phyloP scores from a whole-genome alignment of 2,329 filamentous ascomycete species.

The Podosphaera leucotricha region DNA sequence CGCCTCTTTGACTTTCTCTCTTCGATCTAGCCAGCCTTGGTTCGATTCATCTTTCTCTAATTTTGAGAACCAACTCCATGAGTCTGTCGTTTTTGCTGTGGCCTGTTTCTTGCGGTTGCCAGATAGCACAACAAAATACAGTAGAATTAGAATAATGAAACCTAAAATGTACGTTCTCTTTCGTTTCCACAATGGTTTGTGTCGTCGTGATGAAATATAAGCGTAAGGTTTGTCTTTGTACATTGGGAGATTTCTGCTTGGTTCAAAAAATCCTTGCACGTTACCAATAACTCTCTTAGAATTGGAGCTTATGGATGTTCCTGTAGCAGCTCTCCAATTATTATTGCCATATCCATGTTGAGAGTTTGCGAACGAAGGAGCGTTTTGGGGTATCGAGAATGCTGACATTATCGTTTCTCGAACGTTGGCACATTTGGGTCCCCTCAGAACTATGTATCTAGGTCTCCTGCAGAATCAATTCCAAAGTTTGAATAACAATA shows the following conservation, averaged over 20 bases:
- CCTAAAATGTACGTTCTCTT: slow-evolving; percentile 34
- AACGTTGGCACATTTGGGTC: no score
- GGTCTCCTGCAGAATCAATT: no score
- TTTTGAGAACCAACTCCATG: slow-evolving; percentile 33
- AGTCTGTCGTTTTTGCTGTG: slow-evolving; percentile 11
- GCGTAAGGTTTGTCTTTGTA: slow-evolving; percentile 97
- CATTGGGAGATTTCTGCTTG: slow-evolving; percentile 48
- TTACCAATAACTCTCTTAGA: slow-evolving; percentile 21
- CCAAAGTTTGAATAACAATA: no score
- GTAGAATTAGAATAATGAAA: slow-evolving; percentile 28
- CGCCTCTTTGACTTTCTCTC: slow-evolving; percentile 64
- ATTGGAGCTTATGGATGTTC: slow-evolving; percentile 15
- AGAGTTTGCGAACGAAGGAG: slow-evolving; percentile 43
- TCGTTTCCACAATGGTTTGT: slow-evolving; percentile 34
- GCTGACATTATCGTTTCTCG: slow-evolving; percentile 13
- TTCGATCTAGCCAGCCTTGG: slow-evolving; percentile 54
- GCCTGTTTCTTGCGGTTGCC: neutral
- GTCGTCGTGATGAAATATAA: slow-evolving; percentile 35
- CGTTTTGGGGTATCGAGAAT: slow-evolving; percentile 43
- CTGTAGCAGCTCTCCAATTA: slow-evolving; percentile 34
- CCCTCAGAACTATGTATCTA: no score
- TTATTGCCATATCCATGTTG: slow-evolving; percentile 41
- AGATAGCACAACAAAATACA: slow-evolving; percentile 39
- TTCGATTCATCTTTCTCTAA: slow-evolving; percentile 21
- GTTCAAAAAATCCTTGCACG: slow-evolving; percentile 41